Conservation (phyloP, 2,329 filamentous ascomycete genomes). For the Clonostachys rhizophaga region DNA sequence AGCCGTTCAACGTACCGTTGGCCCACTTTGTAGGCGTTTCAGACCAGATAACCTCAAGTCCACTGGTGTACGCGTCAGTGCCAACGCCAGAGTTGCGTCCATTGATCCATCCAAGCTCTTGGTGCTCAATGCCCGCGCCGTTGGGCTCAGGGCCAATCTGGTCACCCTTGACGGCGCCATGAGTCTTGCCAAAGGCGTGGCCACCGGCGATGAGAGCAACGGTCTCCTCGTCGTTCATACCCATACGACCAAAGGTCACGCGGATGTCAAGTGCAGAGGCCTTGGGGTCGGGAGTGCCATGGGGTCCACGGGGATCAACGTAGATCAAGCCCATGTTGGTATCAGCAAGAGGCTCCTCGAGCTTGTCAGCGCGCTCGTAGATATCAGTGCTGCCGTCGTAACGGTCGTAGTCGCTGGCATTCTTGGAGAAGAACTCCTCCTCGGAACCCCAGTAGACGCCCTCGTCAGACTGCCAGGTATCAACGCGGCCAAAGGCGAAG, state of each 20-base stretch:
- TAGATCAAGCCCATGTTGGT: constrained; percentile 69
- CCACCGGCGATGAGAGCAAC: constrained; percentile 75
- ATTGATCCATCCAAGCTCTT: constrained; percentile 72
- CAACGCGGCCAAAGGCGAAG: constrained; percentile 67
- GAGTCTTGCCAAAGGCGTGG: constrained; percentile 77
- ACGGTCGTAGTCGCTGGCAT: constrained; percentile 34
- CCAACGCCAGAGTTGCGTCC: constrained; percentile 61
- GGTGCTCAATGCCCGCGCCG: constrained; percentile 56
- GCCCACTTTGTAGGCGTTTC: constrained; percentile 72
- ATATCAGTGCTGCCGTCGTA: constrained; percentile 52
- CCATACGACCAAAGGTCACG: constrained; percentile 45
- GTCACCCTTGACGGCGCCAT: constrained; percentile 62
- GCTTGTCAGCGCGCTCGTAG: constrained; percentile 52
- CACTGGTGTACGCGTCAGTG: constrained; percentile 69
- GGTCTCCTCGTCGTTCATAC: constrained; percentile 80
- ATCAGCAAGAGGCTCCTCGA: constrained; percentile 66
- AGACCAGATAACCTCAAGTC: constrained; percentile 77
- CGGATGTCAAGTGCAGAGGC: constrained; percentile 70
- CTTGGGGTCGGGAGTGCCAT: constrained; percentile 65
- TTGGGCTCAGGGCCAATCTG: constrained; percentile 66
- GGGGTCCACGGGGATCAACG: constrained; percentile 69
- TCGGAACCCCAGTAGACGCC: constrained; percentile 75
- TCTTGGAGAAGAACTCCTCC: constrained; percentile 49
- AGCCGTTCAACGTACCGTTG: constrained; percentile 31
- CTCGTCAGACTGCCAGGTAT: constrained; percentile 67